A percentile compares a stretch with the other conserved stretches of the same genome.
Evolutionary conservation across 108 stramenopile genomes (phyloP).

Genomic region (Nitzschia sp.): DNA sequence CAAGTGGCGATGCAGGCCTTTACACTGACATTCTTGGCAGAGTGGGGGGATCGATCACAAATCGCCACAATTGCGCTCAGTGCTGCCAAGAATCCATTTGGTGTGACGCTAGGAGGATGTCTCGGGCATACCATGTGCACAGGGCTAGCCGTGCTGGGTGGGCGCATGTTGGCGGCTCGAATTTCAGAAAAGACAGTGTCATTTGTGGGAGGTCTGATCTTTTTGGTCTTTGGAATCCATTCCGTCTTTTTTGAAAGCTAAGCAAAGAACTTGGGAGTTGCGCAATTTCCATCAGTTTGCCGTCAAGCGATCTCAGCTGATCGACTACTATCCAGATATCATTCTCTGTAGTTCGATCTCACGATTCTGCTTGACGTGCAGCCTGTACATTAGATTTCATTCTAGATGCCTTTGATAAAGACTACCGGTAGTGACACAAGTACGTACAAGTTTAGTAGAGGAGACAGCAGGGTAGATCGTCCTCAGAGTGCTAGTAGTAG

Average conservation of each 20-base stretch:
- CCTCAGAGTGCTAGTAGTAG: no score
- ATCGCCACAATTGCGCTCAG: conserved; percentile 99
- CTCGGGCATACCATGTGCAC: conserved; percentile 98
- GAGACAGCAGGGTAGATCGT: no score
- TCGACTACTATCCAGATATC: no score
- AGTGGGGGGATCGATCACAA: conserved; percentile 99
- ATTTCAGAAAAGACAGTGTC: conserved; percentile 95
- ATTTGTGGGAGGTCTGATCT: conserved; percentile 89
- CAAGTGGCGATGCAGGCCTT: conserved; percentile 86
- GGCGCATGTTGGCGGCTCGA: conserved; percentile 94
- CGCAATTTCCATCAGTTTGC: no score
- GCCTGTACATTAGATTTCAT: no score
- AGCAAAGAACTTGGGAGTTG: no score
- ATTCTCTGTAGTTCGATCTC: no score
- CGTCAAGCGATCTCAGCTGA: no score
- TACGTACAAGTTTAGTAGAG: no score
- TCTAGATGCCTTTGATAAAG: no score
- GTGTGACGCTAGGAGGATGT: conserved; percentile 94
- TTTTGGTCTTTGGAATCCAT: conserved; percentile 93
- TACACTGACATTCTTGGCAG: conserved; percentile 97
- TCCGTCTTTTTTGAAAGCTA: conserved; percentile 84
- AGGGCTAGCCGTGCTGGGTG: conserved; percentile 96
- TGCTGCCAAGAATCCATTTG: conserved; percentile 94
- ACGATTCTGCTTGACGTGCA: no score
- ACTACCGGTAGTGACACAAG: no score